Evolutionary conservation across 257 asterid genomes (phyloP).

Genomic region (Capsicum baccatum): DNA sequence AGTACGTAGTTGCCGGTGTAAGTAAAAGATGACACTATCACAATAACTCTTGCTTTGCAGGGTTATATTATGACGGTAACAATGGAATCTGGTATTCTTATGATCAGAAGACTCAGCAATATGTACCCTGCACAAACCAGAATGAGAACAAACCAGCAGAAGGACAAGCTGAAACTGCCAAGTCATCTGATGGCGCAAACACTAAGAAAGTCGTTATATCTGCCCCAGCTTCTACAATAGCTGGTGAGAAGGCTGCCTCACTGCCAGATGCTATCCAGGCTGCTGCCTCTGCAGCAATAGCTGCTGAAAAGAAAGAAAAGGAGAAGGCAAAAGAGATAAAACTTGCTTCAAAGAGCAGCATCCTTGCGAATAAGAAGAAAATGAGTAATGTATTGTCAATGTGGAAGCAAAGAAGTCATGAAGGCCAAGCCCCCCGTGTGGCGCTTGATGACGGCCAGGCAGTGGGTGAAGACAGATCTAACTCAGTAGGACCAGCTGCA

Average conservation of each 20-base stretch:
- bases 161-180: slow-evolving; percentile 58
- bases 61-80: slow-evolving; percentile 93
- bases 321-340: slow-evolving; percentile 83
- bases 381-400: slow-evolving; percentile 90
- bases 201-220: slow-evolving; percentile 79
- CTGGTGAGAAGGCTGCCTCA: slow-evolving; percentile 78
- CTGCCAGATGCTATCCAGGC: slow-evolving; percentile 96
- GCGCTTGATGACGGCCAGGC: slow-evolving; percentile 67
- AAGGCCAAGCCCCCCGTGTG: slow-evolving; percentile 91
- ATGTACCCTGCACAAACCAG: slow-evolving; percentile 78
- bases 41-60: slow-evolving; percentile 44
- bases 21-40: not conserved
- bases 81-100: slow-evolving; percentile 88
- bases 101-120: slow-evolving; percentile 84
- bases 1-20: not conserved
- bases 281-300: slow-evolving; percentile 96
- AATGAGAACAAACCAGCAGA: slow-evolving; percentile 61
- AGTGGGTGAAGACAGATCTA: slow-evolving; percentile 63
- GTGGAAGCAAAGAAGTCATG: slow-evolving; percentile 99
- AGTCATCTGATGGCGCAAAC: slow-evolving; percentile 57
- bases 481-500: slow-evolving; percentile 48
- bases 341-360: slow-evolving; percentile 91
- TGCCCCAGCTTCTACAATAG: slow-evolving; percentile 93
- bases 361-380: slow-evolving; percentile 94
- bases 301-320: slow-evolving; percentile 97